Evolutionary conservation across 176 grass and related monocot species (phyloP).

Genomic region (Calamus simplicifolius): DNA sequence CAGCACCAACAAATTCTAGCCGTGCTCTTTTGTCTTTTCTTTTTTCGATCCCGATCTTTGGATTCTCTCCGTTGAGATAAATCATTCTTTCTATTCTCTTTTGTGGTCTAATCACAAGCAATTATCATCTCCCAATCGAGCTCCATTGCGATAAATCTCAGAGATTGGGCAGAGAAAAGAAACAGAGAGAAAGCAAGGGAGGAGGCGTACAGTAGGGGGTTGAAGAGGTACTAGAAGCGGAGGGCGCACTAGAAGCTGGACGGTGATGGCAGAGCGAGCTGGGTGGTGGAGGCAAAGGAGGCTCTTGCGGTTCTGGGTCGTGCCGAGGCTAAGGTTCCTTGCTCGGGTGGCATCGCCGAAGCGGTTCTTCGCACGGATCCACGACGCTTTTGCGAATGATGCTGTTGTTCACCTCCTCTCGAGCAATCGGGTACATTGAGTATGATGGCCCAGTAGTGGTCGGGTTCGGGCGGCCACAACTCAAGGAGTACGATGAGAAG

Average conservation of each 20-base stretch:
- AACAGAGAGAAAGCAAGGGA: neutral
- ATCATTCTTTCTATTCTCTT: too few species aligned
- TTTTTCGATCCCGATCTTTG: too few species aligned
- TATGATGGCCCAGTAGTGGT: neutral
- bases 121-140: too few species aligned
- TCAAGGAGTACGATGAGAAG: slow-evolving; percentile 25
- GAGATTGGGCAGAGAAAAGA: too few species aligned
- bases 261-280: neutral
- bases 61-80: too few species aligned
- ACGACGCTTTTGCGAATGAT: slow-evolving; percentile 60
- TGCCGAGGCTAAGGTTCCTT: slow-evolving; percentile 6
- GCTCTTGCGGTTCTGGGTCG: slow-evolving; percentile 12
- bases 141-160: too few species aligned
- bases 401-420: slow-evolving; percentile 30
- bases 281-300: slow-evolving; percentile 19
- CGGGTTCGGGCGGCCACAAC: slow-evolving; percentile 5
- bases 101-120: too few species aligned
- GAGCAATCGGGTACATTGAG: neutral
- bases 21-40: too few species aligned
- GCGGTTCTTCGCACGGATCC: slow-evolving; percentile 30
- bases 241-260: slow-evolving; percentile 25
- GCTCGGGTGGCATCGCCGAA: neutral
- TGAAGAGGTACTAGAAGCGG: slow-evolving; percentile 22
- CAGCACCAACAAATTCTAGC: too few species aligned
- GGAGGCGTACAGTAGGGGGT: slow-evolving; percentile 8